Conservation (phyloP, 805 yeast genomes). For the Spathaspora sp. region DNA sequence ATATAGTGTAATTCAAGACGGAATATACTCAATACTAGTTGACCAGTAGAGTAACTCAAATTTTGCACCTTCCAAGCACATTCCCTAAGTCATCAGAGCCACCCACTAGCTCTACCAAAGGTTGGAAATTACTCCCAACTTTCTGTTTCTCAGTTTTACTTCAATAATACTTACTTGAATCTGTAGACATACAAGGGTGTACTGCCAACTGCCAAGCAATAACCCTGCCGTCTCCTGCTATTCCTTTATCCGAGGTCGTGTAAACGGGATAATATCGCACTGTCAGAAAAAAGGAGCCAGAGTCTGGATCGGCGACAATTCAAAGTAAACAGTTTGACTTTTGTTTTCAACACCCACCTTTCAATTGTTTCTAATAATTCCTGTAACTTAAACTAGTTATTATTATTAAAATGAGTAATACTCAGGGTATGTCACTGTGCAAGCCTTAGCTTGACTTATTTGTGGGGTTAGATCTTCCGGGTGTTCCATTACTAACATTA, state of each 20-base stretch:
- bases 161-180: too few species aligned
- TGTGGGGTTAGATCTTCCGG: neutral
- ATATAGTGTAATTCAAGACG: too few species aligned
- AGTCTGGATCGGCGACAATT: neutral
- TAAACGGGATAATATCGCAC: neutral
- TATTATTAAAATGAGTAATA: conserved; percentile 17
- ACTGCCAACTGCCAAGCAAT: too few species aligned
- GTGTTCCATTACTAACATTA: conserved; percentile 5
- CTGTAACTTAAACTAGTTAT: neutral
- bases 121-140: too few species aligned
- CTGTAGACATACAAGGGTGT: too few species aligned
- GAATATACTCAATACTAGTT: too few species aligned
- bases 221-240: neutral
- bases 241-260: neutral
- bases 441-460: neutral
- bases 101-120: too few species aligned
- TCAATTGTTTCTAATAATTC: neutral
- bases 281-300: neutral
- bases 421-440: conserved; percentile 19
- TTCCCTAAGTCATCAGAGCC: too few species aligned
- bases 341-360: neutral
- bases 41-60: too few species aligned
- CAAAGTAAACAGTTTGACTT: neutral
- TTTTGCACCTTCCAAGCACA: too few species aligned
- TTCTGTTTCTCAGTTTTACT: too few species aligned